These are phyloP conservation scores for Stellera chamaejasme DNA, from an alignment of 345 rosid genomes.

Conservation along the genomic window DNA sequence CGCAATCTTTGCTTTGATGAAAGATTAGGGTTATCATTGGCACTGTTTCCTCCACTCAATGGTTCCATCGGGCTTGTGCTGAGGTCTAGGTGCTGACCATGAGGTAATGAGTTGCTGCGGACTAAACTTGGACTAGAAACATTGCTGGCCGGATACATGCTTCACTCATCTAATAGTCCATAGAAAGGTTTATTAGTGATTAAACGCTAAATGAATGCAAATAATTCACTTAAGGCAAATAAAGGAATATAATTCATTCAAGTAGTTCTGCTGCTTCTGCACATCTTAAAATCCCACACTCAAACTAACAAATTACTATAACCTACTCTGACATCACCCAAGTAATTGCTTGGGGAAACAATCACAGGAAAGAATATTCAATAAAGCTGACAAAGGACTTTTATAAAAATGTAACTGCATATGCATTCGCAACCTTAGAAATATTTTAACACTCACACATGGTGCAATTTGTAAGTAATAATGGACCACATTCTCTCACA, in stretches of 20 bases:
- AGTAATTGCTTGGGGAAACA: no score
- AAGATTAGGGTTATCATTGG: conserved; percentile 57
- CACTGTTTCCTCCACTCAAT: conserved; percentile 50
- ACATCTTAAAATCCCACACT: no score
- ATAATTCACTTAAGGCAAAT: not conserved
- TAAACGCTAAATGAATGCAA: conserved; percentile 3
- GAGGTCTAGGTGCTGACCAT: conserved; percentile 47
- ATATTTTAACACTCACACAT: no score
- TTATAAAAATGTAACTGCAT: no score
- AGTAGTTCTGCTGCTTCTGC: no score
- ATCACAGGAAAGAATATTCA: no score
- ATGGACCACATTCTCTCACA: no score
- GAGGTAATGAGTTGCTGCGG: conserved; percentile 33
- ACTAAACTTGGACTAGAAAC: conserved; percentile 35
- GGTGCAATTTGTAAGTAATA: no score
- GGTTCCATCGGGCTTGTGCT: conserved; percentile 61
- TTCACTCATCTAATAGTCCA: conserved; percentile 29
- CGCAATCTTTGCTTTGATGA: conserved; percentile 95
- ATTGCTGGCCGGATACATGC: conserved; percentile 39
- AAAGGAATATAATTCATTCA: not conserved
- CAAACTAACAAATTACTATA: no score
- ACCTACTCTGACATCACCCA: no score
- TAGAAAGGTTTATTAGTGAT: conserved; percentile 7
- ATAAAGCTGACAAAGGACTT: no score
- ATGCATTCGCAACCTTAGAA: no score